Base-by-base conservation (phyloP, 768 basidiomycete species). In the Coprinopsis strossmayeri region DNA sequence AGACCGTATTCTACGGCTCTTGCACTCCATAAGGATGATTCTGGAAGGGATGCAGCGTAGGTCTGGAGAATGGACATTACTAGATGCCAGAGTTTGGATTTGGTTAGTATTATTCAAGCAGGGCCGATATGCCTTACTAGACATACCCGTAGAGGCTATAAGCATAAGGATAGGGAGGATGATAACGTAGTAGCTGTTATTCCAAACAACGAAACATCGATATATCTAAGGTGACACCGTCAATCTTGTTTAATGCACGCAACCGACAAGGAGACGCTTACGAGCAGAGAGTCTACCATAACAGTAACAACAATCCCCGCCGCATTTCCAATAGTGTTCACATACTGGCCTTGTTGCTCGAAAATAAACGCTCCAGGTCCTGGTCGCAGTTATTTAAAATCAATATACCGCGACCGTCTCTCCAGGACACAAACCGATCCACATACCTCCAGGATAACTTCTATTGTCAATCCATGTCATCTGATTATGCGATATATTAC, bases 101-200 rank as follows among this genome's bases (percentile, higher is more conserved):
- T n/a, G n/a, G n/a, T n/a, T n/a, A n/a, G n/a, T n/a, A n/a, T n/a
- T n/a, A n/a, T n/a, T n/a, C n/a, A n/a, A n/a, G n/a, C n/a, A n/a
- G n/a, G n/a, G n/a, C n/a, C n/a, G n/a, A n/a, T n/a, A n/a, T n/a
- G n/a, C n/a, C n/a, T n/a, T n/a, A n/a, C n/a, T 9, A 35, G 15
- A 21, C 45, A 17, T 37, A 46, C 45, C 45, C 3, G 45, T 46
- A 5, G 45, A 46, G 3, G 45, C 30, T 13, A 46, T 45, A 3
- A 64, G 48, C 15, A 61, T 50, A 12, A 60, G 45, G 20, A 56
- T 27, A 24, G 49, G 53, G 20, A 54, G 20, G 25, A 43, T 28
- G 12, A 54, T 48, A 34, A 54, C 40, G 37, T 47, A 54, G 35
- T 28, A 30, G 50, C 27, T 54, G 40, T 27, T 44, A 27, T 45